Evolutionary conservation across 78 protist species (phyloP).

Genomic region (Mantamonas sphyraenae): DNA sequence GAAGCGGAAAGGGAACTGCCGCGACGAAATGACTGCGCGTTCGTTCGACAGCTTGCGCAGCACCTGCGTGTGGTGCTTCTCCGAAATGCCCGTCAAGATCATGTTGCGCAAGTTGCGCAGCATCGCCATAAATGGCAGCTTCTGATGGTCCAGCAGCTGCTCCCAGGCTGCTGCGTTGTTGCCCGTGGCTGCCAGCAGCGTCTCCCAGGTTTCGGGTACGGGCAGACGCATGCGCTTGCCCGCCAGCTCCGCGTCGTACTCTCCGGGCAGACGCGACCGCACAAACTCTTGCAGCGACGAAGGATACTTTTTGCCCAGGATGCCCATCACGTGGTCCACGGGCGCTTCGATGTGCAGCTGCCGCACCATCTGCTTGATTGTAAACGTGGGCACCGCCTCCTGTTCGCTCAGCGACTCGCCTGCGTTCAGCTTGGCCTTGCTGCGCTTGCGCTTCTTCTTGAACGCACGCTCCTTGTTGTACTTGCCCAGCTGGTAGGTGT

Average conservation of each 20-base stretch:
- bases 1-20: slow-evolving; percentile 70
- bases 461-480: slow-evolving; percentile 64
- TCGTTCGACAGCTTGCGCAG: slow-evolving; percentile 36
- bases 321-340: slow-evolving; percentile 43
- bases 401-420: not conserved
- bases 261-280: slow-evolving; percentile 41
- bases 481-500: slow-evolving; percentile 73
- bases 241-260: slow-evolving; percentile 47
- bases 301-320: slow-evolving; percentile 75
- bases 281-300: slow-evolving; percentile 39
- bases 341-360: slow-evolving; percentile 69
- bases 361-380: slow-evolving; percentile 65
- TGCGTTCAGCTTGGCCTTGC: slow-evolving; percentile 9
- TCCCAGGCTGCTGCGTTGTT: slow-evolving; percentile 68
- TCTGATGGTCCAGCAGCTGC: slow-evolving; percentile 38
- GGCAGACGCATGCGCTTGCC: slow-evolving; percentile 65
- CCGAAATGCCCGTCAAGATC: slow-evolving; percentile 36
- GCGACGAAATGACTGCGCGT: slow-evolving; percentile 29
- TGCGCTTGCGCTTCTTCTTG: slow-evolving; percentile 49
- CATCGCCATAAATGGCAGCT: slow-evolving; percentile 86
- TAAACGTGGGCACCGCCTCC: slow-evolving; percentile 2
- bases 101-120: slow-evolving; percentile 75
- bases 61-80: slow-evolving; percentile 17
- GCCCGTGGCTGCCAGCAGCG: slow-evolving; percentile 54
- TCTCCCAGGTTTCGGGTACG: slow-evolving; percentile 80